Evolutionary conservation across 2,329 filamentous ascomycete genomes (phyloP).

Genomic region (Fusarium subglutinans): DNA sequence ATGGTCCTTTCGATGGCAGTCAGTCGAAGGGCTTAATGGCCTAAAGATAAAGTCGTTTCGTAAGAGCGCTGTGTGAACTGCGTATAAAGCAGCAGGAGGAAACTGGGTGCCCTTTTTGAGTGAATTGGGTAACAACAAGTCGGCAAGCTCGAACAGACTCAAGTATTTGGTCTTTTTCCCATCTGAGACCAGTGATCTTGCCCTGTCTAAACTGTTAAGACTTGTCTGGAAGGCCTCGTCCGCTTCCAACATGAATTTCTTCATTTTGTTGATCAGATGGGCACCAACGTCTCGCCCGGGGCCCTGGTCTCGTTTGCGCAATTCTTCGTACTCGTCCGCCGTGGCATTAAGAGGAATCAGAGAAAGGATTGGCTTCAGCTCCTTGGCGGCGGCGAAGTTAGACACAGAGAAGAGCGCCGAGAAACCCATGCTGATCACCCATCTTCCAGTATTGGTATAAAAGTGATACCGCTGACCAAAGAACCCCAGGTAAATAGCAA

Average conservation of each 20-base stretch:
- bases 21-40: constrained; percentile 58
- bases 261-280: constrained; percentile 58
- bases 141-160: constrained; percentile 61
- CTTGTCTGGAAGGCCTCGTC: constrained; percentile 59
- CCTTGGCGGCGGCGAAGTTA: constrained; percentile 53
- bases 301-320: constrained; percentile 49
- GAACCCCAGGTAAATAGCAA: constrained; percentile 64
- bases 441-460: constrained; percentile 63
- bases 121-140: constrained; percentile 52
- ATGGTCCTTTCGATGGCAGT: constrained; percentile 59
- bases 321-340: constrained; percentile 45
- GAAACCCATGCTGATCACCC: constrained; percentile 54
- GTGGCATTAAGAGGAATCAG: constrained; percentile 43
- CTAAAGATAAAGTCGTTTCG: constrained; percentile 69
- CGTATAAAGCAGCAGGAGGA: constrained; percentile 66
- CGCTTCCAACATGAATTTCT: constrained; percentile 53
- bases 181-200: constrained; percentile 53
- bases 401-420: constrained; percentile 61
- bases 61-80: constrained; percentile 72
- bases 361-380: constrained; percentile 52
- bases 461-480: constrained; percentile 63
- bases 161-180: constrained; percentile 54
- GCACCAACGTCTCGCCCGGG: constrained; percentile 57
- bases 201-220: constrained; percentile 58
- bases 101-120: constrained; percentile 51